phyloP scores from a whole-genome alignment of 2,329 filamentous ascomycete genomes.

The Pseudocercospora fuligena region DNA sequence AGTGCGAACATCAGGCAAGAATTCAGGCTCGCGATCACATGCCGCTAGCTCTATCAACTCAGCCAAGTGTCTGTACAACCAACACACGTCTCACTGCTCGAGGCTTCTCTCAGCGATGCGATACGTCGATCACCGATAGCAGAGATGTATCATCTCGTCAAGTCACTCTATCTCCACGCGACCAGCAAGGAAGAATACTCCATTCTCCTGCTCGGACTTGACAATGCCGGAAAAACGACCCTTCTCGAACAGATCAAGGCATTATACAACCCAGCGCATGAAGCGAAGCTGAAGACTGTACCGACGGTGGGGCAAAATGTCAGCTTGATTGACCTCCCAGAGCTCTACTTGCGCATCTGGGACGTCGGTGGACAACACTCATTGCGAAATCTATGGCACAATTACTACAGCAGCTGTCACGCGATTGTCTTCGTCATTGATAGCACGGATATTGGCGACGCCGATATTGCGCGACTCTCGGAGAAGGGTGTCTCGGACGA shows the following conservation, averaged over 20 bases:
- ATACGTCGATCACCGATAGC: constrained; percentile 17
- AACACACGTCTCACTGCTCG: background rate
- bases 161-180: constrained; percentile 91
- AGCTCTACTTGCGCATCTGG: constrained; percentile 99
- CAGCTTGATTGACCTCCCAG: constrained; percentile 83
- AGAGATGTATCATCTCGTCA: constrained; percentile 91
- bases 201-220: constrained; percentile 92
- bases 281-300: constrained; percentile 79
- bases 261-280: constrained; percentile 70
- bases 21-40: constrained; percentile 4
- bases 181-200: constrained; percentile 99
- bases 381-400: constrained; percentile 90
- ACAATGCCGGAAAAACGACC: constrained; percentile 98
- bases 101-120: constrained; percentile 11
- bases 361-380: constrained; percentile 93
- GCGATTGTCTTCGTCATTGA: constrained; percentile 98
- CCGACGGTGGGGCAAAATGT: constrained; percentile 98
- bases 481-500: constrained; percentile 34
- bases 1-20: background rate
- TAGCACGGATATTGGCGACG: constrained; percentile 88
- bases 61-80: constrained; percentile 13
- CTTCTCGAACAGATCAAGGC: constrained; percentile 96
- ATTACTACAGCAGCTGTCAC: constrained; percentile 91
- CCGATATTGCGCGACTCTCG: constrained; percentile 63
- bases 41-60: background rate